Percentiles rank a stretch among this genome's conserved stretches.
Evolutionary conservation across 768 basidiomycete species (phyloP).

Genomic region (Trichaptum fuscoviolaceum): DNA sequence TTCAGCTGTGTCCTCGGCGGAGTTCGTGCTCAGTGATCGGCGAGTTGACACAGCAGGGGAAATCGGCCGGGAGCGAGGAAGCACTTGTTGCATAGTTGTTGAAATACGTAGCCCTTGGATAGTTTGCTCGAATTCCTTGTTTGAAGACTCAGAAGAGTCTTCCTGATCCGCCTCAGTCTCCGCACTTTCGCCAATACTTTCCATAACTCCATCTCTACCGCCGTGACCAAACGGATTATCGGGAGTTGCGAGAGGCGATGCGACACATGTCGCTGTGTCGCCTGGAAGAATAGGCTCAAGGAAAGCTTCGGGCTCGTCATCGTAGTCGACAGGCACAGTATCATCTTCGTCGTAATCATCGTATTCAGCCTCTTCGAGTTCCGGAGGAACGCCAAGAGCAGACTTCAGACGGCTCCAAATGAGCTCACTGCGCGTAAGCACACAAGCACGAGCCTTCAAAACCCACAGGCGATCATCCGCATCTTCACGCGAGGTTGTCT

Average conservation of each 20-base stretch:
- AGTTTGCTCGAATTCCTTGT: constrained; percentile 36
- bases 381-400: constrained; percentile 81
- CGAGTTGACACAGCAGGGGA: not conserved
- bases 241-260: constrained; percentile 7
- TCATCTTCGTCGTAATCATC: constrained; percentile 49
- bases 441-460: constrained; percentile 63
- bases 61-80: constrained; percentile 2
- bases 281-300: constrained; percentile 24
- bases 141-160: constrained; percentile 11
- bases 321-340: constrained; percentile 3
- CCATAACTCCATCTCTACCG: constrained; percentile 11
- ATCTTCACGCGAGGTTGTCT: constrained; percentile 52
- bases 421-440: constrained; percentile 72
- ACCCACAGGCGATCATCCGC: constrained; percentile 73
- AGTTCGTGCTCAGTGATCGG: not conserved
- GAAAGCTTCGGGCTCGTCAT: constrained; percentile 22
- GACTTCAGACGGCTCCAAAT: constrained; percentile 91
- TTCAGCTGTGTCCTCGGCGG: not conserved
- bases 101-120: constrained; percentile 27
- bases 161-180: constrained; percentile 25
- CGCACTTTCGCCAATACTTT: constrained; percentile 13
- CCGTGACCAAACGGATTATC: constrained; percentile 6
- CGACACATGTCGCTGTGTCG: constrained; percentile 3
- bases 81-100: constrained; percentile 12
- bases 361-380: constrained; percentile 41